Percentiles rank a stretch among this genome's conserved stretches.
These are phyloP conservation scores for Chrysopogon serrulatus DNA, from an alignment of 176 grass and related monocot genomes.

Conservation along the genomic window DNA sequence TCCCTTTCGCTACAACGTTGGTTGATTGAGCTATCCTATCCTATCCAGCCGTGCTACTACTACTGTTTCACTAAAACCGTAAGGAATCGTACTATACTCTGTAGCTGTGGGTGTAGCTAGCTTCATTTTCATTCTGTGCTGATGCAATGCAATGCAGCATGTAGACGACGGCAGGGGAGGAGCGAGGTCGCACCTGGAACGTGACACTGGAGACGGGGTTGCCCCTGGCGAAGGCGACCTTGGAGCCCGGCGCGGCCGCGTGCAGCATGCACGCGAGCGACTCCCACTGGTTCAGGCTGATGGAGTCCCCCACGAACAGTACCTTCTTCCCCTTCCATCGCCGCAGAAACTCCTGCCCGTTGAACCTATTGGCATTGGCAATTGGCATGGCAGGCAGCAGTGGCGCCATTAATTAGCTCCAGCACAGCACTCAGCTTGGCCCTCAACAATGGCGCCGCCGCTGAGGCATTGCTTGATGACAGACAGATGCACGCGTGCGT, in stretches of 20 bases:
- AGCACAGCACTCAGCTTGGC: background rate
- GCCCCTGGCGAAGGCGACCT: conserved; percentile 42
- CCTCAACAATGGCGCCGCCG: no score
- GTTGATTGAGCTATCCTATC: background rate
- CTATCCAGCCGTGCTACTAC: background rate
- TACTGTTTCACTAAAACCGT: background rate
- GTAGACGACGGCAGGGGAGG: background rate
- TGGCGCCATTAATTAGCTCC: background rate
- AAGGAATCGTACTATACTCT: no score
- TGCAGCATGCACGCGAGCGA: conserved; percentile 93
- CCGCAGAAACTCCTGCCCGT: conserved; percentile 51
- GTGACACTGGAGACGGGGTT: conserved; percentile 61
- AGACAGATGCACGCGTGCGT: background rate
- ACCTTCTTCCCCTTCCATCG: conserved; percentile 95
- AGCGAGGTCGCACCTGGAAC: conserved; percentile 55
- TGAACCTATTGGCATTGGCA: conserved; percentile 35
- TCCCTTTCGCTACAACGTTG: background rate
- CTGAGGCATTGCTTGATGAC: background rate
- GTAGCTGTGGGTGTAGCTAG: no score
- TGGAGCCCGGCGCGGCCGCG: conserved; percentile 62
- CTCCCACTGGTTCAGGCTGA: conserved; percentile 97
- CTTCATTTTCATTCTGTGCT: no score
- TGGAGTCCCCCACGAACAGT: conserved; percentile 97
- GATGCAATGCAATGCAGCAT: no score
- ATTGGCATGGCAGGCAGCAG: background rate